A percentile compares a stretch with the other conserved stretches of the same genome.
These are phyloP conservation scores for Fraxinus angustifolia DNA, from an alignment of 305 asterid genomes.

Conservation along the genomic window DNA sequence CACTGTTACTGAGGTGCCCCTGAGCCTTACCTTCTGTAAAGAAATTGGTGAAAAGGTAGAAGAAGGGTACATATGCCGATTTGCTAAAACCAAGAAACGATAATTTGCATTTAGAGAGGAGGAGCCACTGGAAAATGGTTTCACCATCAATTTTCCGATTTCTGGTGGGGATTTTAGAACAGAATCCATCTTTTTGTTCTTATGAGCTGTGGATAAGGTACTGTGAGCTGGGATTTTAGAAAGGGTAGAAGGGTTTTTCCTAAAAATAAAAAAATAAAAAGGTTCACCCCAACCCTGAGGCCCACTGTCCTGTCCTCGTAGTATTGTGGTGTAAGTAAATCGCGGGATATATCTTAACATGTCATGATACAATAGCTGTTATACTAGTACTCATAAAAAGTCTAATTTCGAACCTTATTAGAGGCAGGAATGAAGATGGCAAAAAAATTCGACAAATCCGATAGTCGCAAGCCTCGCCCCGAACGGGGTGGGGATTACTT, in stretches of 20 bases:
- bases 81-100: conserved; percentile 24
- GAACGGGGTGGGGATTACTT: too few species aligned
- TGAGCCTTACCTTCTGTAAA: conserved; percentile 35
- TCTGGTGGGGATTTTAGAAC: conserved; percentile 36
- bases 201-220: conserved; percentile 17
- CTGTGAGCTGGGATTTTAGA: conserved; percentile 12
- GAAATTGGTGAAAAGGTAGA: conserved; percentile 29
- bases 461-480: too few species aligned
- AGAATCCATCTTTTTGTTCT: conserved; percentile 32
- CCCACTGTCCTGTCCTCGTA: too few species aligned
- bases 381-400: too few species aligned
- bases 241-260: background rate
- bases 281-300: too few species aligned
- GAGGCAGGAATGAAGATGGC: too few species aligned
- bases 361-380: too few species aligned
- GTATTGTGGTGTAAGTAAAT: too few species aligned
- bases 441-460: too few species aligned
- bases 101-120: conserved; percentile 19
- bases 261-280: too few species aligned
- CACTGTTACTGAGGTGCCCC: conserved; percentile 29
- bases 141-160: conserved; percentile 12
- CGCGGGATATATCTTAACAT: too few species aligned
- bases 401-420: too few species aligned
- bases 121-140: background rate
- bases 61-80: conserved; percentile 13